A percentile compares a stretch with the other conserved stretches of the same genome.
phyloP scores from a whole-genome alignment of 2,329 filamentous ascomycete species.

The Colletotrichum aenigma region DNA sequence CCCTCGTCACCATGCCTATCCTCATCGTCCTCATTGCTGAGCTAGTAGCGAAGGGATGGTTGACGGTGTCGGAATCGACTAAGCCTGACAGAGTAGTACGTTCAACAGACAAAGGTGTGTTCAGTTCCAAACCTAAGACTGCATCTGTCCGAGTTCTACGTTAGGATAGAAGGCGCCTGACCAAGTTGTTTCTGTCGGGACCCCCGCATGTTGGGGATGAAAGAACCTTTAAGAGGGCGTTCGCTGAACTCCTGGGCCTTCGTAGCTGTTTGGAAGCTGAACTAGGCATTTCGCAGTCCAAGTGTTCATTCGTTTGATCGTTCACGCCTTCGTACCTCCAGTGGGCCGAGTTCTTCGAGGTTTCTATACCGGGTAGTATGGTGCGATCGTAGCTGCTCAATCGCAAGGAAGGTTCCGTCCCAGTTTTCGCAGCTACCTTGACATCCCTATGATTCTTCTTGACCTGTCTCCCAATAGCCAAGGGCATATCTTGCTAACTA shows the following conservation, averaged over 20 bases:
- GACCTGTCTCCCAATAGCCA: not conserved
- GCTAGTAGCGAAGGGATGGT: not conserved
- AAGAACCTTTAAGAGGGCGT: not conserved
- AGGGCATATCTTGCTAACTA: not conserved
- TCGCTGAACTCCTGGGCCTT: too few relatives aligned
- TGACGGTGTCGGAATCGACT: not conserved
- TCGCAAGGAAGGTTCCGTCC: too few relatives aligned
- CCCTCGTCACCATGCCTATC: not conserved
- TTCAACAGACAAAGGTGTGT: not conserved
- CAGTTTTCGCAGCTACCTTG: too few relatives aligned
- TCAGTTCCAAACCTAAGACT: not conserved
- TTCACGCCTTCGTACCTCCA: too few relatives aligned
- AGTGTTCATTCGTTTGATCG: too few relatives aligned
- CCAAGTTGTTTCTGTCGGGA: not conserved
- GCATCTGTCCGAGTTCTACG: not conserved
- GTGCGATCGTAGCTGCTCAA: too few relatives aligned
- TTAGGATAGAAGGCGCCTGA: not conserved
- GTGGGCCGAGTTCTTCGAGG: too few relatives aligned
- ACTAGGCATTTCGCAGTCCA: too few relatives aligned
- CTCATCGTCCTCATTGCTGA: not conserved
- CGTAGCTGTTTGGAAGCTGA: too few relatives aligned
- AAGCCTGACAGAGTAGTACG: not conserved
- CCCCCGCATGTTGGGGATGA: not conserved
- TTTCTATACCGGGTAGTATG: too few relatives aligned
- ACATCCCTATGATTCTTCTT: too few relatives aligned